phyloP scores from a whole-genome alignment of 768 basidiomycete species.

The Phlegmacium glaucopus region DNA sequence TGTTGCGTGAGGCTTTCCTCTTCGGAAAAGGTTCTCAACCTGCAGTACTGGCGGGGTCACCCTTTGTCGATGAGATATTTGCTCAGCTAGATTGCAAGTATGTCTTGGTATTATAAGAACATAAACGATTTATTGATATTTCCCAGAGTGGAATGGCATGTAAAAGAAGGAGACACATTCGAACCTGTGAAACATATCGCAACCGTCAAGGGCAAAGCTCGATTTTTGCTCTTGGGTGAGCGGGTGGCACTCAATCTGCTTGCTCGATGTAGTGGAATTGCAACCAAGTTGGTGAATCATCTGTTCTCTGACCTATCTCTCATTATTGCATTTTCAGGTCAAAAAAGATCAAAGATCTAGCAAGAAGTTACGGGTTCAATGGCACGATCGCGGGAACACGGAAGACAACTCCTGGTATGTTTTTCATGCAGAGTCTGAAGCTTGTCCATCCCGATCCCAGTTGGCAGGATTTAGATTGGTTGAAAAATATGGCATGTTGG shows the following conservation, averaged over 20 bases:
- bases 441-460: slow-evolving; percentile 2
- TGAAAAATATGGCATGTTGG: slow-evolving; percentile 98
- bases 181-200: slow-evolving; percentile 83
- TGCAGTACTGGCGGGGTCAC: slow-evolving; percentile 87
- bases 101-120: slow-evolving; percentile 28
- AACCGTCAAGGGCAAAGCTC: slow-evolving; percentile 85
- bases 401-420: slow-evolving; percentile 88
- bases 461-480: slow-evolving; percentile 83
- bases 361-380: slow-evolving; percentile 71
- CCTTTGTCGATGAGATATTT: slow-evolving; percentile 95
- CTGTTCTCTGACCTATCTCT: not conserved
- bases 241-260: slow-evolving; percentile 90
- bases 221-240: slow-evolving; percentile 88
- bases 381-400: slow-evolving; percentile 93
- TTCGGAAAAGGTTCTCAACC: slow-evolving; percentile 82
- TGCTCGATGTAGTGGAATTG: slow-evolving; percentile 95
- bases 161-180: slow-evolving; percentile 80
- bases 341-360: slow-evolving; percentile 74
- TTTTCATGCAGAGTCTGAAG: not conserved
- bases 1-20: slow-evolving; percentile 78
- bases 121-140: not conserved
- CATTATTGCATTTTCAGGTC: slow-evolving; percentile 50
- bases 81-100: slow-evolving; percentile 85
- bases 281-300: slow-evolving; percentile 67
- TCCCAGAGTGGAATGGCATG: slow-evolving; percentile 88